Conservation (phyloP, 495 filamentous ascomycete species). For the Oidiodendron maius region DNA sequence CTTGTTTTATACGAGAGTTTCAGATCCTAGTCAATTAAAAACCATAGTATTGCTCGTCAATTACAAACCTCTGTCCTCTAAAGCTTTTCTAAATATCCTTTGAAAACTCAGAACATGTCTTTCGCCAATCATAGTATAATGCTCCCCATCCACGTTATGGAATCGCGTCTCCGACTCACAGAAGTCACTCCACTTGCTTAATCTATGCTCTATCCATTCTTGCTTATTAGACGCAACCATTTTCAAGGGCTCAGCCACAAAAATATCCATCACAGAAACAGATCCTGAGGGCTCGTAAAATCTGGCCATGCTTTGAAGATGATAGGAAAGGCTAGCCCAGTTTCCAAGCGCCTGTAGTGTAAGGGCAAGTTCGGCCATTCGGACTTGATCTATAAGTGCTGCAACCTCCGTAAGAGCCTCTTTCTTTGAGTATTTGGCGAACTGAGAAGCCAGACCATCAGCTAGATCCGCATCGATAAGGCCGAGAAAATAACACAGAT, state of each 20-base stretch:
- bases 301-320: slow-evolving; percentile 35
- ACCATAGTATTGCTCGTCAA: too few species aligned
- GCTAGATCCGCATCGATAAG: slow-evolving; percentile 32
- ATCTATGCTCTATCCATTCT: slow-evolving; percentile 34
- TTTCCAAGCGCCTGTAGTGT: slow-evolving; percentile 19
- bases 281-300: slow-evolving; percentile 43
- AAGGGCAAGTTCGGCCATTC: slow-evolving; percentile 34
- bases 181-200: slow-evolving; percentile 41
- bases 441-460: slow-evolving; percentile 15
- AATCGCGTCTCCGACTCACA: slow-evolving; percentile 16
- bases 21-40: too few species aligned
- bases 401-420: slow-evolving; percentile 26
- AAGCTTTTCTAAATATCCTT: slow-evolving; percentile 20
- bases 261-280: slow-evolving; percentile 39
- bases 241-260: slow-evolving; percentile 35
- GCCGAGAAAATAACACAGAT: slow-evolving; percentile 43
- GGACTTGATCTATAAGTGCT: slow-evolving; percentile 17
- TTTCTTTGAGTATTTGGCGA: slow-evolving; percentile 12
- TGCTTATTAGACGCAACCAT: slow-evolving; percentile 25
- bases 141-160: slow-evolving; percentile 30
- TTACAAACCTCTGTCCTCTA: slow-evolving; percentile 25
- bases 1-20: too few species aligned
- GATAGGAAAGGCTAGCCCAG: slow-evolving; percentile 35
- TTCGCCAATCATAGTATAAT: slow-evolving; percentile 36
- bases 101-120: slow-evolving; percentile 31